A percentile compares a stretch with the other conserved stretches of the same genome.
phyloP scores from a whole-genome alignment of 2,329 filamentous ascomycete species.

The Colletotrichum sp. region DNA sequence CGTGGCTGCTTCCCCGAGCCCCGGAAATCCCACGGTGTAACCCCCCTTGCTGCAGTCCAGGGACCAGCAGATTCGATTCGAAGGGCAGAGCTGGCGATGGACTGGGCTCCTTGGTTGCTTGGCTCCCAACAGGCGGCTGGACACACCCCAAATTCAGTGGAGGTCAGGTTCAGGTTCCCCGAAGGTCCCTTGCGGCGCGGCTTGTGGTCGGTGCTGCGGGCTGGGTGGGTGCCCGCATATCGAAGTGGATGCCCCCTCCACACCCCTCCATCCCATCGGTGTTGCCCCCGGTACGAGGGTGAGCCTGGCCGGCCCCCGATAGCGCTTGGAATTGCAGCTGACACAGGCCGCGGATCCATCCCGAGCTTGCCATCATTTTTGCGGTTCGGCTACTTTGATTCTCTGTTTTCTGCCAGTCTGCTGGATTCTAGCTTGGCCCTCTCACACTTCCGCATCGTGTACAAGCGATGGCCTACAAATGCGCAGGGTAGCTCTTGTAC shows the following conservation, averaged over 20 bases:
- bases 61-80: neutral
- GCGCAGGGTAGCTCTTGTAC: constrained; percentile 8
- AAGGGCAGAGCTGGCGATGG: neutral
- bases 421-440: neutral
- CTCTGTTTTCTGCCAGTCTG: neutral
- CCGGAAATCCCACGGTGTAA: neutral
- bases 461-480: neutral
- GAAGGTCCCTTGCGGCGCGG: neutral
- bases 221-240: neutral
- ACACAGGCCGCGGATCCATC: neutral
- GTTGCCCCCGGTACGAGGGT: constrained; percentile 9
- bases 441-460: constrained; percentile 7
- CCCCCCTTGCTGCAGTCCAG: neutral
- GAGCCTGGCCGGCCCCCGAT: neutral
- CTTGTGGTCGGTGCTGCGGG: neutral
- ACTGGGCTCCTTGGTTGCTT: neutral
- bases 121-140: neutral
- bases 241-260: neutral
- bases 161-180: neutral
- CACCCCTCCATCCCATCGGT: constrained; percentile 3
- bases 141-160: neutral
- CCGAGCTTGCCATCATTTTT: neutral
- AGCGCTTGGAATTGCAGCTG: constrained; percentile 6
- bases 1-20: neutral
- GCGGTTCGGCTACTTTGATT: neutral